Percentiles rank a stretch among this genome's conserved stretches.
These are phyloP conservation scores for Henningerozyma blattae DNA, from an alignment of 805 yeast species.

Conservation along the genomic window DNA sequence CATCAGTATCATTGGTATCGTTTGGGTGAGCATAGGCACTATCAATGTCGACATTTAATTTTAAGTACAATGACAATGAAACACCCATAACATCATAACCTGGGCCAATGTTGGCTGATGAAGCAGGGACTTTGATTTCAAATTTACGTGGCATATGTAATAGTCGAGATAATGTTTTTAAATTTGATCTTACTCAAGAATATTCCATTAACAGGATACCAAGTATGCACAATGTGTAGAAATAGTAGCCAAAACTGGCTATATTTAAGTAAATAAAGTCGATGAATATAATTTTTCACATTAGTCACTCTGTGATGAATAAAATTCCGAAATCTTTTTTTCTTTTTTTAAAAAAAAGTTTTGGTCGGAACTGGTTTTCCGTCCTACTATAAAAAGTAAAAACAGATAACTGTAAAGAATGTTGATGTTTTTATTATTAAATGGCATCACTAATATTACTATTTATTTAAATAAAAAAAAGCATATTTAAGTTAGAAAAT, in stretches of 20 bases:
- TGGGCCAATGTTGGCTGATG: conserved; percentile 97
- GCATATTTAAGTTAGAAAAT: no score
- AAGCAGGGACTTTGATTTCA: conserved; percentile 76
- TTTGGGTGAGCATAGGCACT: conserved; percentile 29
- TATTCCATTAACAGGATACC: no score
- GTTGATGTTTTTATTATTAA: no score
- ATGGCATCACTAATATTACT: no score
- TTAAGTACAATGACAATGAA: conserved; percentile 66
- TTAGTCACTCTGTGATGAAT: no score
- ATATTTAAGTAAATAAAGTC: neutral
- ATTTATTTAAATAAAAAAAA: no score
- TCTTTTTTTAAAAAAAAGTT: no score
- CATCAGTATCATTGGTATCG: conserved; percentile 30
- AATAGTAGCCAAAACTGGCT: neutral
- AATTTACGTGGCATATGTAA: conserved; percentile 37
- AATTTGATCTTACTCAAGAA: neutral
- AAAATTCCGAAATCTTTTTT: no score
- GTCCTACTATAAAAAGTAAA: no score
- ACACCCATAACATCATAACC: conserved; percentile 96
- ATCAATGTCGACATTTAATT: conserved; percentile 58
- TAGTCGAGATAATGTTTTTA: neutral
- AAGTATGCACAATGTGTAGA: neutral
- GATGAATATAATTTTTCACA: neutral
- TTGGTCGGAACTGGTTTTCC: no score
- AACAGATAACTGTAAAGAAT: no score